Base-by-base conservation (phyloP, 257 asterid genomes). In the Plantago major region DNA sequence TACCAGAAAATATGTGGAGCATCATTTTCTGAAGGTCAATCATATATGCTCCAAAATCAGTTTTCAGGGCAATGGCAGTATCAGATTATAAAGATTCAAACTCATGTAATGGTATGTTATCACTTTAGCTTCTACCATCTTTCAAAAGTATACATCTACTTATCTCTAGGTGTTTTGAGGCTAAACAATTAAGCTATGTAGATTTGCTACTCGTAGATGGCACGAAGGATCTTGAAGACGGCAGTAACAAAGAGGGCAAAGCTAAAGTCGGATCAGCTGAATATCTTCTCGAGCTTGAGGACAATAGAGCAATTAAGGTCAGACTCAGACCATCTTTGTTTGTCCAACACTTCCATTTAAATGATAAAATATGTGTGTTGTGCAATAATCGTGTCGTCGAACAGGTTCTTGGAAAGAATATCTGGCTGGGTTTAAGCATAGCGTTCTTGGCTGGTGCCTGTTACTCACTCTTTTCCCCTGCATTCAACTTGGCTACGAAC, bases 201-300 rank as follows among this genome's bases (percentile, higher is more conserved):
- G 53, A 48, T 48, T 48, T 15, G 26, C 53, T 48, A 14, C 16
- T 48, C 53, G 53, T 48, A 48, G 53, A 48, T 15, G 7, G 22
- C 53, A 15, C 26, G 22, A 53, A 17, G 48, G 85, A 78, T 64
- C 49, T 65, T 53, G 96, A 88, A 84, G 72, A 70, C 30, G 90
- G 82, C 19, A 56, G 37, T 74, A 72, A 62, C 11, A 48, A 47
- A 1, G 37, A 18, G 13, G 84, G 70, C 67, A 84, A 81, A 75
- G 75, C 96, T 14, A 79, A 79, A 62, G 78, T 84, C 46, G 96
- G 98, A 46, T 88, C 96, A 9, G 98, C 93, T n/a, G 55, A 69
- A 69, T 88, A 74, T 69, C 95, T 88, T 42, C 66, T 91, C 19
- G 88, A 91, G 71, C 89, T 86, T n/a, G 98, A 88, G 78, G 83